These are phyloP conservation scores for Sporothrix phasma DNA, from an alignment of 2,329 filamentous ascomycete species.

Conservation along the genomic window DNA sequence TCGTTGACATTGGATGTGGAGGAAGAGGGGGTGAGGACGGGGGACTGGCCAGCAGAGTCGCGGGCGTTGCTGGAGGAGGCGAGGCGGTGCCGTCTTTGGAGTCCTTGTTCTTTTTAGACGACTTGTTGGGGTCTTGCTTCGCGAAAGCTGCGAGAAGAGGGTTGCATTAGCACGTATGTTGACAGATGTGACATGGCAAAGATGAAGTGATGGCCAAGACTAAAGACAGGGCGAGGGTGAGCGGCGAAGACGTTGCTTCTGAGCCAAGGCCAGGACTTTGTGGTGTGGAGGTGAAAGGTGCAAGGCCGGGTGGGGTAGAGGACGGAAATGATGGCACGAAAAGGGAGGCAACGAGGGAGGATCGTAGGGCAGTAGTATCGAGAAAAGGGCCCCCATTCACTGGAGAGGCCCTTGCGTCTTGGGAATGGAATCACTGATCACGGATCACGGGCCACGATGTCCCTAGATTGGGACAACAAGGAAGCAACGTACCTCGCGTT, in stretches of 20 bases:
- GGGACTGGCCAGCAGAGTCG: conserved; percentile 47
- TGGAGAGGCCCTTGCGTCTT: neutral
- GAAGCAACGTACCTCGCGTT: conserved; percentile 21
- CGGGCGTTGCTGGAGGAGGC: conserved; percentile 46
- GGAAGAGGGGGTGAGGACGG: conserved; percentile 68
- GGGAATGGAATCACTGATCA: no score
- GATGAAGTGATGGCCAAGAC: neutral
- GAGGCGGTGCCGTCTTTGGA: conserved; percentile 70
- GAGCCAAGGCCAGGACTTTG: neutral
- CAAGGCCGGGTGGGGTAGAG: neutral
- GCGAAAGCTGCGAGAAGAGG: conserved; percentile 61
- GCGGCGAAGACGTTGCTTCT: neutral
- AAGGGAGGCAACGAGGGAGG: neutral
- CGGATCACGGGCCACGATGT: no score
- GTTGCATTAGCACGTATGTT: neutral
- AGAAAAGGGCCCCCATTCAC: no score
- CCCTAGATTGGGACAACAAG: neutral
- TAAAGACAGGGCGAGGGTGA: neutral
- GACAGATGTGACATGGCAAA: neutral
- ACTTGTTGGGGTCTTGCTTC: conserved; percentile 82
- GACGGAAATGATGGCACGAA: neutral
- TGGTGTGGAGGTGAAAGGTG: neutral
- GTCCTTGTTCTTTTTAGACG: conserved; percentile 65
- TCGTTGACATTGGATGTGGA: conserved; percentile 83
- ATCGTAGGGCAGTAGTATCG: neutral